Base-by-base conservation (phyloP, 441 rosid species). In the Populus hybrid region DNA sequence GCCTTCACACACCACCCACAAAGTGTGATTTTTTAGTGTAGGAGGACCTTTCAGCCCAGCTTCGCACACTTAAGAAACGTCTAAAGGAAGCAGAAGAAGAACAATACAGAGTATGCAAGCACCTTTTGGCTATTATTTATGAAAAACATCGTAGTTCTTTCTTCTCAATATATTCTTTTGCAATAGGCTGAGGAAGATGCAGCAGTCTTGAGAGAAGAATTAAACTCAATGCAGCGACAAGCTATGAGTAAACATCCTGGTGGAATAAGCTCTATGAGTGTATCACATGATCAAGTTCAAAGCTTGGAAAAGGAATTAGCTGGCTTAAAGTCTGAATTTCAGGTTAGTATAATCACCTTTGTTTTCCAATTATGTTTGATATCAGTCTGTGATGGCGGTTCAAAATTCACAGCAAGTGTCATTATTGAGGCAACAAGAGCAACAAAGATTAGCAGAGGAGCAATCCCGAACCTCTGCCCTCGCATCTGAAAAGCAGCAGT, bases 181-280 rank as follows among this genome's bases (percentile, higher is more conserved):
- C 76, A 57, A 77, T 82, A 97, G 99, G 99, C 99, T 5, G 99
- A 97, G 91, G 98, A 93, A 91, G 99, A 97, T 86, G 92, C 95
- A 18, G 92, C 95, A 76, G 85, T 94, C 78, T 85, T 94, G 84
- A 88, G 94, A 86, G 91, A 93, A 24, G 95, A 90, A 80, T 85
- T 91, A 67, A 93, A 92, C 87, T 84, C 83, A n/a, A 85, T 90
- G 28, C 97, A 91, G 84, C 93, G 84, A 59, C 92, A 93, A 85
- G 82, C 85, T 32, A 87, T 90, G 86, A 76, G 53, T 76, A 78
- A 86, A 72, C 76, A 87, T 71, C 81, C 82, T 74, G 80, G 57
- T 75, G 94, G 86, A 77, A 86, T 84, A 28, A 75, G 78, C 36
- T 75, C 87, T 30, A 70, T 81, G 78, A 88, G 86, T 72, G 71